phyloP scores from a whole-genome alignment of 2,329 filamentous ascomycete genomes.

The Aspergillus uvarum region DNA sequence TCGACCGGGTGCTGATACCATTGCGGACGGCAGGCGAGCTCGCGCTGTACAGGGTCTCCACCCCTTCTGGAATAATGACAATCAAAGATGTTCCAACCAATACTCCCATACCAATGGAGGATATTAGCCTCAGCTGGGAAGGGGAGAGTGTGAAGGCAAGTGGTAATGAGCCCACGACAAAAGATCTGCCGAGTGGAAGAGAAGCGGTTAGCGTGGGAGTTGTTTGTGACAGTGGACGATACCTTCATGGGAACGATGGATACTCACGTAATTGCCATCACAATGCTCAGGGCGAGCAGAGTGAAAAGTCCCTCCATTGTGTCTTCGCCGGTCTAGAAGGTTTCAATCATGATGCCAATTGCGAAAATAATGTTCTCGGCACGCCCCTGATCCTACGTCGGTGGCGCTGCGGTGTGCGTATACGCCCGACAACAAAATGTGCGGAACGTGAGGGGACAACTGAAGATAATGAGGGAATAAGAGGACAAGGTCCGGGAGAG shows the following conservation, averaged over 20 bases:
- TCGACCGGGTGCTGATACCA: constrained; percentile 30
- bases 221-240: background rate
- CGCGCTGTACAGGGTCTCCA: constrained; percentile 78
- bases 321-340: constrained; percentile 29
- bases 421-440: background rate
- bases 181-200: constrained; percentile 64
- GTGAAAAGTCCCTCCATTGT: constrained; percentile 63
- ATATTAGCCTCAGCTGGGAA: constrained; percentile 83
- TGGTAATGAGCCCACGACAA: constrained; percentile 86
- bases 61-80: constrained; percentile 95
- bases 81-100: constrained; percentile 93
- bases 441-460: background rate
- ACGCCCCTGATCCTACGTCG: background rate
- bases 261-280: constrained; percentile 65
- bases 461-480: background rate
- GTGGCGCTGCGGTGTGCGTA: background rate
- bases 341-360: constrained; percentile 30
- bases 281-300: constrained; percentile 62
- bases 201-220: constrained; percentile 15
- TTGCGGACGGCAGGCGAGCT: constrained; percentile 33
- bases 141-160: constrained; percentile 84
- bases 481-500: constrained; percentile 4
- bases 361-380: constrained; percentile 8
- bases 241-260: background rate
- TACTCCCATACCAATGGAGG: constrained; percentile 88